These are phyloP conservation scores for Spergularia azorica DNA, from an alignment of 179 eudicot genomes.

Conservation along the genomic window DNA sequence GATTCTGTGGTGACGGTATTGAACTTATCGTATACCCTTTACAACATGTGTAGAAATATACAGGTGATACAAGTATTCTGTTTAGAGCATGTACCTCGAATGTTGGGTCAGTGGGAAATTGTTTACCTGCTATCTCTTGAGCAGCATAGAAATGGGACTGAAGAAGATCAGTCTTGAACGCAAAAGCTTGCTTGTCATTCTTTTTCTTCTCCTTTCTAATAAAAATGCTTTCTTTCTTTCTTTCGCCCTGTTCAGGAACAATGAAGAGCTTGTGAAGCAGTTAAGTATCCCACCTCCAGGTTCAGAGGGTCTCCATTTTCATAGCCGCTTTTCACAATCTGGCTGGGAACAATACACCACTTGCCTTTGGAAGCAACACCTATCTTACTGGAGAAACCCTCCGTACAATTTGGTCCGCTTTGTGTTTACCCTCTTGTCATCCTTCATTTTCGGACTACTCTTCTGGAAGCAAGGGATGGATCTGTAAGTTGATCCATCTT, in stretches of 20 bases:
- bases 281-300: conserved; percentile 51
- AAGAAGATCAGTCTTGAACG: not conserved
- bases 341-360: conserved; percentile 75
- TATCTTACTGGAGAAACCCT: conserved; percentile 90
- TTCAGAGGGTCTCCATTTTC: conserved; percentile 57
- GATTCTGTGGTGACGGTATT: not conserved
- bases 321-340: conserved; percentile 55
- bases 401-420: conserved; percentile 67
- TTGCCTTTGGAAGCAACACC: conserved; percentile 80
- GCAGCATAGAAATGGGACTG: not conserved
- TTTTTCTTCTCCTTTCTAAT: not conserved
- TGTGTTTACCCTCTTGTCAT: conserved; percentile 36
- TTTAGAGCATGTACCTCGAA: too few species aligned
- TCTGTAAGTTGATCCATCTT: conserved; percentile 49
- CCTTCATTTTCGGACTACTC: conserved; percentile 57
- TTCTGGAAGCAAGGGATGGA: conserved; percentile 73
- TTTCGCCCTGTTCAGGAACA: conserved; percentile 43
- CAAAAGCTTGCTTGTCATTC: not conserved
- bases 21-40: not conserved
- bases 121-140: too few species aligned
- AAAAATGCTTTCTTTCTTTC: not conserved
- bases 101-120: too few species aligned
- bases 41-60: too few species aligned
- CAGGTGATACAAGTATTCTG: too few species aligned
- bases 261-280: conserved; percentile 46